Evolutionary conservation across 208 protist species (phyloP), one percentile per base, ranked within the genome.

Genomic region (Leishmania aethiopica): DNA sequence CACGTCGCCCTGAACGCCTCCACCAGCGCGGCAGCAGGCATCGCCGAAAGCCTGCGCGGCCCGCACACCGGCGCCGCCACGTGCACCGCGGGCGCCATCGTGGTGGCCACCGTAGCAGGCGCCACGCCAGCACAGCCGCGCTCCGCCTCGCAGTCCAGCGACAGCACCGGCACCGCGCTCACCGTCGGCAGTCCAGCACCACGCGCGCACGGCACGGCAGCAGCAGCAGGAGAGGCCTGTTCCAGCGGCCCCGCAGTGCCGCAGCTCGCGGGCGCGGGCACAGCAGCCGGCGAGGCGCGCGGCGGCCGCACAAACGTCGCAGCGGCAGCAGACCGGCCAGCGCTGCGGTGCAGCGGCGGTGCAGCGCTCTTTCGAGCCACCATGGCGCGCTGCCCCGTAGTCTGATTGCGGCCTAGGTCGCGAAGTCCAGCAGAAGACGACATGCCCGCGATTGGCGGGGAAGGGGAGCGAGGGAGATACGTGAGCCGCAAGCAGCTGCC

Each of bases 281-380:
- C 40, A 22, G 62, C 77, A 42, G 22, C 40, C 28, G 55, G 64
- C 25, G 81, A 69, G 84, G 90, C 90, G 73, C 92, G 92, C 11
- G 92, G 92, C 10, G 92, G 92, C 74, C 85, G 89, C 67, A 94
- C 79, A 83, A 90, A 94, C 11, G 89, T 93, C 28, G 92, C 90
- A 13, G 57, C 2, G 2, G 49, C 35, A 6, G 45, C n/a, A 2
- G 70, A 22, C 35, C 78, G 66, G 53, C 49, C 66, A n/a, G 77
- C 22, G 19, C 28, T 78, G 77, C 77, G 73, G 64, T 76, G 45
- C 6, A 53, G 73, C 53, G 78, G 60, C 15, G 78, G 77, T 40
- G 72, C 78, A 6, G 77, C 82, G 13, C 82, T 72, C n/a, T 85
- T 85, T n/a, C 69, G 60, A 28, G 55, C 7, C 3, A 78, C 60